A percentile compares a stretch with the other conserved stretches of the same genome.
phyloP scores from a whole-genome alignment of 2,329 filamentous ascomycete genomes.

The Ciborinia camelliae region DNA sequence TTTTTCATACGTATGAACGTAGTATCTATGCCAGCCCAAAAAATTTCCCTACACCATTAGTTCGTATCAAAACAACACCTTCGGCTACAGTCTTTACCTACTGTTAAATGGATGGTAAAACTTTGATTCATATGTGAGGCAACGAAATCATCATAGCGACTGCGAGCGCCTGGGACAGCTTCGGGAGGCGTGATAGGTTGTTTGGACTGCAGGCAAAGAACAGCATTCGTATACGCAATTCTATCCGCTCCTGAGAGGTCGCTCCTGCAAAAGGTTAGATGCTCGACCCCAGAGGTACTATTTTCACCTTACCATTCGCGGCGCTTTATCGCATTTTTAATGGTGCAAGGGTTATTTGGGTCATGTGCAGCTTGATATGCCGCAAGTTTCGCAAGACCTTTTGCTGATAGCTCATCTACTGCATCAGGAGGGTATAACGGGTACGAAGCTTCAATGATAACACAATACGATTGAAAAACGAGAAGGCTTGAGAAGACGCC shows the following conservation, averaged over 20 bases:
- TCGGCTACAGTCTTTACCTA: constrained; percentile 21
- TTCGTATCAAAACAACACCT: constrained; percentile 22
- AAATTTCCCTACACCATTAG: constrained; percentile 32
- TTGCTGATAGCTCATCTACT: constrained; percentile 36
- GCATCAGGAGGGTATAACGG: constrained; percentile 16
- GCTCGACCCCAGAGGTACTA: not conserved
- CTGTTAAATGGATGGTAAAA: constrained; percentile 24
- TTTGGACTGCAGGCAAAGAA: constrained; percentile 39
- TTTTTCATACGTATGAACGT: constrained; percentile 42
- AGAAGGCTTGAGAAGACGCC: not conserved
- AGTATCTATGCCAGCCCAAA: constrained; percentile 45
- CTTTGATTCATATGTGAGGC: constrained; percentile 40
- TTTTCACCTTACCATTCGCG: constrained; percentile 41
- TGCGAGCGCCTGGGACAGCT: constrained; percentile 37
- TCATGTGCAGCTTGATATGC: constrained; percentile 26
- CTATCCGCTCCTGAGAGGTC: constrained; percentile 24
- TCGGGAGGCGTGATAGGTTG: constrained; percentile 34
- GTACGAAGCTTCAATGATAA: not conserved
- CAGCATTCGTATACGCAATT: constrained; percentile 39
- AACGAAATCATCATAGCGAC: constrained; percentile 41
- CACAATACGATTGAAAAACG: not conserved
- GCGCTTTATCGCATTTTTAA: constrained; percentile 41
- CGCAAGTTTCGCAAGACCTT: constrained; percentile 37
- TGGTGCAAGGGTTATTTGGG: constrained; percentile 34
- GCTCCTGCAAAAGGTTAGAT: constrained; percentile 18